Base-by-base conservation (phyloP, 2,329 filamentous ascomycete genomes). In the Colletotrichum spinosum region DNA sequence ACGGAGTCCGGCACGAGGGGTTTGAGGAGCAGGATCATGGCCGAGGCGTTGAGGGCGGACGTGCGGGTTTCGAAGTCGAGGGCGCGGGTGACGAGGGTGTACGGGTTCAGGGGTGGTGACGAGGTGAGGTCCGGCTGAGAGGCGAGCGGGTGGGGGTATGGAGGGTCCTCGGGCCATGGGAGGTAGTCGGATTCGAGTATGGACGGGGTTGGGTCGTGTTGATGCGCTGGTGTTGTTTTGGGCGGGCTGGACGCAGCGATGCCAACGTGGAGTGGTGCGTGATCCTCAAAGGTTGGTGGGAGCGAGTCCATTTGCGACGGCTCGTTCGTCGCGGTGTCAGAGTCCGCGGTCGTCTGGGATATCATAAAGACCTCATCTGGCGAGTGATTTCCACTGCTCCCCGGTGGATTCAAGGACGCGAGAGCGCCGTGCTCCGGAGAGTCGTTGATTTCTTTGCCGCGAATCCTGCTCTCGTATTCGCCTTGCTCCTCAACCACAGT, bases 141-240 rank as follows among this genome's bases (percentile, higher is more conserved):
- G 12, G 67, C 70, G 8, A 78, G 65, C 0, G 83, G 81, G 65
- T 86, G 81, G 0, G 87, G 83, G 60, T 87, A 89, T 0, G 80
- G 74, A 1, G 85, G 84, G 65, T 90, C 88, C 17, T 84, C 78
- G 0, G 80, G 76, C 86, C 87, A 89, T 0, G 84, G 84, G 6
- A 89, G 77, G 67, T 85, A 90, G 70, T 90, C 88, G 1, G 79
- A 82, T 49, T 89, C 86, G 12, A 86, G 81, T 6, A 87, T 79
- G 51, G 77, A 75, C 10, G 77, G 77, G 5, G 79, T 77, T 8
- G 73, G 72, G 37, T 82, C 76, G 60, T 81, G 74, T 53, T 79
- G 76, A 2, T 75, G 77, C 8, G 72, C 73, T 8, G 66, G 64
- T 0, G 65, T 55, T 9, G 69, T 68, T 38, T 75, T 76, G 3